Conservation (phyloP, 768 basidiomycete species). For the Lentinula raphanica region DNA sequence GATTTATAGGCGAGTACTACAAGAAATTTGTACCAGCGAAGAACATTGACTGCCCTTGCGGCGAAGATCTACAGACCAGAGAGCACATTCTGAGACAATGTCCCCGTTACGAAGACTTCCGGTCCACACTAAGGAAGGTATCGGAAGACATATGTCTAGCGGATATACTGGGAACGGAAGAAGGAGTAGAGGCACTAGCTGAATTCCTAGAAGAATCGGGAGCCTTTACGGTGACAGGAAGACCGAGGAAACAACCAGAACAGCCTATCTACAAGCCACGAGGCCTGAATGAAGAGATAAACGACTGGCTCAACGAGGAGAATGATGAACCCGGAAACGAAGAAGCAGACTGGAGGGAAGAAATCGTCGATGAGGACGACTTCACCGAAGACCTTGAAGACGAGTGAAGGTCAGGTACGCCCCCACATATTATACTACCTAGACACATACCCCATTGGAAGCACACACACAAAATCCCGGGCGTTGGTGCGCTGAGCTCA, state of each 20-base stretch:
- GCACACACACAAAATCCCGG: too few relatives aligned
- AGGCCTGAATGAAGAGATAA: not conserved
- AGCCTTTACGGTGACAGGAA: conserved; percentile 15
- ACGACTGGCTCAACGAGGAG: not conserved
- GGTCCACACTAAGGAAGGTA: conserved; percentile 10
- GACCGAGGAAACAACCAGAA: not conserved
- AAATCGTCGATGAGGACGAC: not conserved
- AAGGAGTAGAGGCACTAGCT: conserved; percentile 17
- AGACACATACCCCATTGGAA: too few relatives aligned
- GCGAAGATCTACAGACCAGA: conserved; percentile 15
- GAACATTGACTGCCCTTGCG: conserved; percentile 20
- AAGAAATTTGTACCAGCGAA: conserved; percentile 15
- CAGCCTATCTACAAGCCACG: not conserved
- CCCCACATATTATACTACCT: too few relatives aligned
- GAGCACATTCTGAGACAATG: conserved; percentile 21
- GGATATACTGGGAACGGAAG: conserved; percentile 16
- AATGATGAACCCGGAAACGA: not conserved
- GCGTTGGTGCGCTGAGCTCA: too few relatives aligned
- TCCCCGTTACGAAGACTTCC: conserved; percentile 13
- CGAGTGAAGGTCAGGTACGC: too few relatives aligned
- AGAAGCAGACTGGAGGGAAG: not conserved
- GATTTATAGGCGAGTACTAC: conserved; percentile 23
- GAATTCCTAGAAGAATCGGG: conserved; percentile 15
- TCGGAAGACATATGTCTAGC: conserved; percentile 6
- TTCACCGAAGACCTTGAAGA: not conserved